Base-by-base conservation (phyloP, 495 filamentous ascomycete genomes). In the Aspergillus cavernicola region DNA sequence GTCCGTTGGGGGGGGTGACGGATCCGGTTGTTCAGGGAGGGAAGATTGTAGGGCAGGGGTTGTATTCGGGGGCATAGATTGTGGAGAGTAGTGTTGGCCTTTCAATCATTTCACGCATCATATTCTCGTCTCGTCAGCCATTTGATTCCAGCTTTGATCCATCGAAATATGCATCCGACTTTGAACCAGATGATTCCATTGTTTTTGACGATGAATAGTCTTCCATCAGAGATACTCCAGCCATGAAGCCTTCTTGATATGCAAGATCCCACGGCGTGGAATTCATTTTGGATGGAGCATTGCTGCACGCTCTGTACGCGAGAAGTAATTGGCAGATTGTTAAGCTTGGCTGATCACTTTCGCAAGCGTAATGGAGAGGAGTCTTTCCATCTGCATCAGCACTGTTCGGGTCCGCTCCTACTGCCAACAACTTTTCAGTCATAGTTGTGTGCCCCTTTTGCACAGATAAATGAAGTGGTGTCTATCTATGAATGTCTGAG, bases 1-100 rank as follows among this genome's bases (percentile, higher is more conserved):
- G 66, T 2, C 52, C 67, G 22, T 16, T 56, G 4, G 46, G 50
- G 6, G 50, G 50, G 12, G 39, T 56, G 7, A 54, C 45, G 1
- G 58, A 60, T 43, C 58, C 58, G 2, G 28, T 56, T 32, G 33
- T 56, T n/a, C 46, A 55, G 24, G 37, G 36, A 1, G 37, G 24
- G 12, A 55, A 55, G 42, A 23, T 43, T 24, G 57, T 44, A 8
- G 57, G 51, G 6, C 24, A 51, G 18, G 39, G 51, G 1, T 5
- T 59, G 12, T 13, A 9, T 2, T 47, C 40, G 1, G 57, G 57
- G 0, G 52, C 28, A 6, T 33, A 55, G 42, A 36, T 38, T 13
- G 48, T 47, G 2, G n/a, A n/a, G n/a, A n/a, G n/a, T n/a, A n/a
- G n/a, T n/a, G n/a, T n/a, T n/a, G n/a, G n/a, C n/a, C n/a, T n/a